Conservation (phyloP, 177 flowering plant species). For the Tripterygium wilfordii region DNA sequence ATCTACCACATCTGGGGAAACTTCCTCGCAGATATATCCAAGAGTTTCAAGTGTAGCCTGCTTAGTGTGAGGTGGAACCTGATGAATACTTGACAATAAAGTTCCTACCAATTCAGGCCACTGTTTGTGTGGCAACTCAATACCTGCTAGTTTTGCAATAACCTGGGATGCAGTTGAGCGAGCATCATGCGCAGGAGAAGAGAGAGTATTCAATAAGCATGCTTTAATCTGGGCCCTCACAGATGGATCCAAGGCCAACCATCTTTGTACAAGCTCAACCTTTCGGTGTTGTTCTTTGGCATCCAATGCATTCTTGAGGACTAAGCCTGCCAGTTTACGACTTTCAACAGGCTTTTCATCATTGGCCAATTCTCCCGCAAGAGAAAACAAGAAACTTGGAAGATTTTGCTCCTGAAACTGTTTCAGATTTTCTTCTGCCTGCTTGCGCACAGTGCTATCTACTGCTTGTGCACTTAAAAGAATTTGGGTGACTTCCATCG, state of each 20-base stretch:
- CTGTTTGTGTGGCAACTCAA: conserved; percentile 68
- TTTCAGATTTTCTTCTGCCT: conserved; percentile 61
- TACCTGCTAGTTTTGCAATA: conserved; percentile 68
- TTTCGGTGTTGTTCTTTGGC: conserved; percentile 69
- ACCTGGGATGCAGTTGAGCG: conserved; percentile 76
- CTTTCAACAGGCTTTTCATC: conserved; percentile 71
- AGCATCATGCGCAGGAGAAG: conserved; percentile 54
- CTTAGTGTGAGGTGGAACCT: conserved; percentile 51
- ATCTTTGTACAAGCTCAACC: conserved; percentile 61
- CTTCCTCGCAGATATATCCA: conserved; percentile 76
- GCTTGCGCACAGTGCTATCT: conserved; percentile 61
- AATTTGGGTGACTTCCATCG: conserved; percentile 67
- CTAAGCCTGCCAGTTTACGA: conserved; percentile 59
- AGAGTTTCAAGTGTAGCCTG: conserved; percentile 76
- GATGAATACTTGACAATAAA: conserved; percentile 51
- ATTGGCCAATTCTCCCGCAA: conserved; percentile 55
- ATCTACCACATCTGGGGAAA: conserved; percentile 62
- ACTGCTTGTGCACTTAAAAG: conserved; percentile 66
- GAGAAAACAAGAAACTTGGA: conserved; percentile 52
- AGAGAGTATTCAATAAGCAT: conserved; percentile 53
- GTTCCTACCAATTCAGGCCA: conserved; percentile 68
- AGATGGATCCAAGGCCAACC: conserved; percentile 45
- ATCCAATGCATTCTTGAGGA: conserved; percentile 72
- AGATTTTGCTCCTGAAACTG: conserved; percentile 70
- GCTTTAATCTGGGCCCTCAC: conserved; percentile 53